A percentile compares a stretch with the other conserved stretches of the same genome.
Conservation (phyloP, 2,329 filamentous ascomycete species). For the Ilyonectria robusta region DNA sequence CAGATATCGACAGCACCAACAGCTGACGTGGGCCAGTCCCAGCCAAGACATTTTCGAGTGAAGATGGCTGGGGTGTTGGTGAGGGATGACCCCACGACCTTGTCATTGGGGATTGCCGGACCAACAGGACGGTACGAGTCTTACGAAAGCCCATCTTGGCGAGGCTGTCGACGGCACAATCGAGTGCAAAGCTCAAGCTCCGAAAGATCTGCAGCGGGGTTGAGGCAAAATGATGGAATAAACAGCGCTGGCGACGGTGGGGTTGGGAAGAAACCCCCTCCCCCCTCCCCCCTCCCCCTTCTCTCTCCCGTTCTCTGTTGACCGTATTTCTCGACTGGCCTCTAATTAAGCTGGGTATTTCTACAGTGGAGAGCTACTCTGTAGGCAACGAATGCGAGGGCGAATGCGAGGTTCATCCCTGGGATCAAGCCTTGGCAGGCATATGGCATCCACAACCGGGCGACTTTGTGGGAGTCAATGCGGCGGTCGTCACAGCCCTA, state of each 20-base stretch:
- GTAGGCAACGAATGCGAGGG: background rate
- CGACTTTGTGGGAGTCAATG: background rate
- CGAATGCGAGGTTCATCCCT: background rate
- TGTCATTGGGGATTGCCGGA: background rate
- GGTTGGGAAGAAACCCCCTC: background rate
- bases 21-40: constrained; percentile 27
- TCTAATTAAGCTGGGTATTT: background rate
- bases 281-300: background rate
- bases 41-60: constrained; percentile 9
- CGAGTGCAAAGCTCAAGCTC: background rate
- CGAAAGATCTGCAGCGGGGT: background rate
- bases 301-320: background rate
- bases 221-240: background rate
- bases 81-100: background rate
- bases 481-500: constrained; percentile 1
- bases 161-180: background rate
- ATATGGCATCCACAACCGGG: background rate
- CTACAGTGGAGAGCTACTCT: background rate
- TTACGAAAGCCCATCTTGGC: background rate
- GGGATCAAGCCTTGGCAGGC: background rate
- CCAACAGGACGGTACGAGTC: background rate
- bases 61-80: background rate
- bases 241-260: background rate
- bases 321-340: background rate
- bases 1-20: constrained; percentile 19